These are phyloP conservation scores for Mycena rebaudengoi DNA, from an alignment of 768 basidiomycete genomes.

Conservation along the genomic window DNA sequence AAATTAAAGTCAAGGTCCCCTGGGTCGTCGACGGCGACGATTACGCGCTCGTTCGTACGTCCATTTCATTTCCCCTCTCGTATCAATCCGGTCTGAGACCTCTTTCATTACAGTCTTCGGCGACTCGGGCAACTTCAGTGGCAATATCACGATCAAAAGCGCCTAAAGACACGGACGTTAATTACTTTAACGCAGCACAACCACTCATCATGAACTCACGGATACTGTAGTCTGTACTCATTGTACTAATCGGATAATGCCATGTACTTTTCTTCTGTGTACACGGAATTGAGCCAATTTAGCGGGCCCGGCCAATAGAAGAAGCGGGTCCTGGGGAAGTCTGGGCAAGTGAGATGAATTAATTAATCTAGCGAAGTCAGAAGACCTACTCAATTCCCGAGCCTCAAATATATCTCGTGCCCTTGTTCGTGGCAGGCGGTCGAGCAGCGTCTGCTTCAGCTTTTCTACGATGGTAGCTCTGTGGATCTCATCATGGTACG, in stretches of 20 bases:
- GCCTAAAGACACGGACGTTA: neutral
- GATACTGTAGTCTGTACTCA: neutral
- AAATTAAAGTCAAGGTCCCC: constrained; percentile 36
- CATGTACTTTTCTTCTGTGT: neutral
- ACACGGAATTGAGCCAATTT: neutral
- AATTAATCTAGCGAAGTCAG: neutral
- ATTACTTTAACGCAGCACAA: neutral
- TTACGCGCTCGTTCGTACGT: constrained; percentile 44
- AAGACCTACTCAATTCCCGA: constrained; percentile 5
- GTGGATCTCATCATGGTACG: neutral
- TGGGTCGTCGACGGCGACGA: constrained; percentile 32
- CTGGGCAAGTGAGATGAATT: neutral
- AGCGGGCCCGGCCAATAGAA: constrained; percentile 18
- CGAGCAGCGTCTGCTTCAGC: neutral
- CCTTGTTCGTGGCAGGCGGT: neutral
- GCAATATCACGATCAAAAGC: constrained; percentile 37
- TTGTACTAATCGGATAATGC: neutral
- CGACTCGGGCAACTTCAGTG: constrained; percentile 47
- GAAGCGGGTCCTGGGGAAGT: neutral
- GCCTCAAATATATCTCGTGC: constrained; percentile 3
- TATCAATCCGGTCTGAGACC: neutral
- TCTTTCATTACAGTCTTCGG: constrained; percentile 40
- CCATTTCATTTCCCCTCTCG: neutral
- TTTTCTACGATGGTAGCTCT: neutral
- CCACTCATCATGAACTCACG: neutral